phyloP scores from a whole-genome alignment of 2,329 filamentous ascomycete species.

The Verticillium tricorpus region DNA sequence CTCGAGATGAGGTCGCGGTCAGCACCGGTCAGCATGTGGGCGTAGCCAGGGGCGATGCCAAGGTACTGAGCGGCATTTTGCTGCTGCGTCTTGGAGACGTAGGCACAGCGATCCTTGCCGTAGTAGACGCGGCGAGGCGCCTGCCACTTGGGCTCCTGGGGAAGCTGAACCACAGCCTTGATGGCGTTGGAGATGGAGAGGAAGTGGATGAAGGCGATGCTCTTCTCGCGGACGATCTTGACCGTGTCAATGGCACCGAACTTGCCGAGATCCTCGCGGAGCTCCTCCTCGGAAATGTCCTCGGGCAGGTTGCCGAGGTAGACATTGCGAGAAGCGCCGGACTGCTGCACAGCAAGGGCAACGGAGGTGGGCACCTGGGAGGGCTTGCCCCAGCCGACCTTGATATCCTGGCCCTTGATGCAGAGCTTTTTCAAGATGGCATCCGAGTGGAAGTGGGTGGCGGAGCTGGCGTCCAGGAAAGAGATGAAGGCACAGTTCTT shows the following conservation, averaged over 20 bases:
- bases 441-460: slow-evolving; percentile 98
- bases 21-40: slow-evolving; percentile 91
- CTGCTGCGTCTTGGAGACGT: slow-evolving; percentile 98
- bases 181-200: slow-evolving; percentile 96
- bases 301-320: slow-evolving; percentile 93
- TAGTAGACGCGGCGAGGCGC: slow-evolving; percentile 94
- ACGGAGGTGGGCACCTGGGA: slow-evolving; percentile 97
- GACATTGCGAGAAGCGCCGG: slow-evolving; percentile 92
- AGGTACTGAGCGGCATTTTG: slow-evolving; percentile 98
- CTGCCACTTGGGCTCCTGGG: slow-evolving; percentile 96
- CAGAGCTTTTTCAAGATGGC: slow-evolving; percentile 99
- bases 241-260: slow-evolving; percentile 96
- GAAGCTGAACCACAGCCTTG: slow-evolving; percentile 94
- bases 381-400: slow-evolving; percentile 98
- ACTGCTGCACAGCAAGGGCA: slow-evolving; percentile 95
- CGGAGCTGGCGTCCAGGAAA: slow-evolving; percentile 94
- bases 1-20: slow-evolving; percentile 96
- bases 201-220: slow-evolving; percentile 96
- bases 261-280: slow-evolving; percentile 91
- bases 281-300: slow-evolving; percentile 83
- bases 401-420: slow-evolving; percentile 98
- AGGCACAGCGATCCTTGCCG: slow-evolving; percentile 96
- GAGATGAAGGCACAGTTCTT: slow-evolving; percentile 99
- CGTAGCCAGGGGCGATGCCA: slow-evolving; percentile 93
- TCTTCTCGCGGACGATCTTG: slow-evolving; percentile 97